phyloP scores from a whole-genome alignment of 352 stramenopile species.

The Phytophthora pisi region DNA sequence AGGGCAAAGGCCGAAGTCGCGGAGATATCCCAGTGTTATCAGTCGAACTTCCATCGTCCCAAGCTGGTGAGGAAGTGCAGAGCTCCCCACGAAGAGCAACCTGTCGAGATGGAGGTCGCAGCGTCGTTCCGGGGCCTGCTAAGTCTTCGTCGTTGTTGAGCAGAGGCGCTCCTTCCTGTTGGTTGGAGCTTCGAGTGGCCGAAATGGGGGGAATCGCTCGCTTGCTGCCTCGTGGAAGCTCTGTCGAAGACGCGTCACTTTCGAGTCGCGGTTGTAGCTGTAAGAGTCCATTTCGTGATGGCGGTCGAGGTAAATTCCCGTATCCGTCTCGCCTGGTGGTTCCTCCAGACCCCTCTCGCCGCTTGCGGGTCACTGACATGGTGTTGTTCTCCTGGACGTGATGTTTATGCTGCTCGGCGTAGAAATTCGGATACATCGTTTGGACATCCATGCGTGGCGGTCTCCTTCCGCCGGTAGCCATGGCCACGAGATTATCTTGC shows the following conservation, averaged over 20 bases:
- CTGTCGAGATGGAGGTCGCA: constrained; percentile 36
- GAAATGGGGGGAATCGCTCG: constrained; percentile 7
- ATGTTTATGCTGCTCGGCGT: constrained; percentile 56
- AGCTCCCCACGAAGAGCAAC: constrained; percentile 46
- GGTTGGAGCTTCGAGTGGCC: constrained; percentile 25
- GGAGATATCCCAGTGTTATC: constrained; percentile 12
- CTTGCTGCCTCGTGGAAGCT: background rate
- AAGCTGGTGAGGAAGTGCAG: constrained; percentile 22
- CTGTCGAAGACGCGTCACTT: background rate
- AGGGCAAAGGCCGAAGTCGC: constrained; percentile 15
- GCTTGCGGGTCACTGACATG: constrained; percentile 25
- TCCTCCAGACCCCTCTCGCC: constrained; percentile 15
- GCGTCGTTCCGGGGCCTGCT: background rate
- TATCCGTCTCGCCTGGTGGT: constrained; percentile 17
- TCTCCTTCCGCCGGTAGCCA: constrained; percentile 14
- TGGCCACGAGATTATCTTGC: background rate
- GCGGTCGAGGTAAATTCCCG: background rate
- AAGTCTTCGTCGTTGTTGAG: background rate
- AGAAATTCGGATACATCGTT: constrained; percentile 64
- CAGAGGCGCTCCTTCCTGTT: constrained; percentile 21
- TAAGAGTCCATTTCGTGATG: constrained; percentile 15
- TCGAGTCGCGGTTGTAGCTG: constrained; percentile 10
- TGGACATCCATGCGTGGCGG: constrained; percentile 28
- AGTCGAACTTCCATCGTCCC: constrained; percentile 11
- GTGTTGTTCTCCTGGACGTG: constrained; percentile 33